phyloP scores from a whole-genome alignment of 2,329 filamentous ascomycete genomes.

The Pyricularia grisea region DNA sequence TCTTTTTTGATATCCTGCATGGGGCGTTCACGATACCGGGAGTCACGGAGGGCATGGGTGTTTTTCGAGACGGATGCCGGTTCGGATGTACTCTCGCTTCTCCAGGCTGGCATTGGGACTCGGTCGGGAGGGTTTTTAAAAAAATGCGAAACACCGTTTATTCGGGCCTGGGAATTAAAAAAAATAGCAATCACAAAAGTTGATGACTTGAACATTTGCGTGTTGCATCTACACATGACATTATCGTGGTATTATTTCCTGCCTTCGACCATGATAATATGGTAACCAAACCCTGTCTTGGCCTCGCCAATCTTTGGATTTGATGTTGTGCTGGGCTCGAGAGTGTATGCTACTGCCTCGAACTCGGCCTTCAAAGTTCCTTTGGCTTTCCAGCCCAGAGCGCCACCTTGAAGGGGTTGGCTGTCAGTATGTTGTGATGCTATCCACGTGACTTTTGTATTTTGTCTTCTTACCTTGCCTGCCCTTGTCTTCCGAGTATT shows the following conservation, averaged over 20 bases:
- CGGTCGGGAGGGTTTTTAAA: conserved; percentile 1
- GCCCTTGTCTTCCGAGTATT: conserved; percentile 71
- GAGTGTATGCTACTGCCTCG: conserved; percentile 60
- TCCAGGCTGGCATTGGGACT: conserved; percentile 32
- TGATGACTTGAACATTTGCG: not conserved
- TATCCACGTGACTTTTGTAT: conserved; percentile 6
- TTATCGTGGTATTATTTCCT: conserved; percentile 28
- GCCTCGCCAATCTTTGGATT: conserved; percentile 59
- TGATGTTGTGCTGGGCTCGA: conserved; percentile 55
- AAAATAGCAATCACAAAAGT: conserved; percentile 14
- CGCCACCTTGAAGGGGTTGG: conserved; percentile 34
- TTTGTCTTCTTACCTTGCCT: conserved; percentile 38
- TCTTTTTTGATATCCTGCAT: conserved; percentile 10
- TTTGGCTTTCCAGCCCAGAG: conserved; percentile 63
- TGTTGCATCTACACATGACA: not conserved
- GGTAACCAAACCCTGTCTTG: conserved; percentile 69
- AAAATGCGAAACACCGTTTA: conserved; percentile 23
- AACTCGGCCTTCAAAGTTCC: conserved; percentile 60
- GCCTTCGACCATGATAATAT: conserved; percentile 68
- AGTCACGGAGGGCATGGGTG: conserved; percentile 26
- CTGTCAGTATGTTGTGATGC: conserved; percentile 24
- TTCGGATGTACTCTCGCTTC: conserved; percentile 36
- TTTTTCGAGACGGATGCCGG: conserved; percentile 22
- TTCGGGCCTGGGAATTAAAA: conserved; percentile 13
- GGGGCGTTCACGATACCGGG: conserved; percentile 21